A percentile compares a stretch with the other conserved stretches of the same genome.
These are phyloP conservation scores for Henckelia pumila DNA, from an alignment of 257 asterid species.

Conservation along the genomic window DNA sequence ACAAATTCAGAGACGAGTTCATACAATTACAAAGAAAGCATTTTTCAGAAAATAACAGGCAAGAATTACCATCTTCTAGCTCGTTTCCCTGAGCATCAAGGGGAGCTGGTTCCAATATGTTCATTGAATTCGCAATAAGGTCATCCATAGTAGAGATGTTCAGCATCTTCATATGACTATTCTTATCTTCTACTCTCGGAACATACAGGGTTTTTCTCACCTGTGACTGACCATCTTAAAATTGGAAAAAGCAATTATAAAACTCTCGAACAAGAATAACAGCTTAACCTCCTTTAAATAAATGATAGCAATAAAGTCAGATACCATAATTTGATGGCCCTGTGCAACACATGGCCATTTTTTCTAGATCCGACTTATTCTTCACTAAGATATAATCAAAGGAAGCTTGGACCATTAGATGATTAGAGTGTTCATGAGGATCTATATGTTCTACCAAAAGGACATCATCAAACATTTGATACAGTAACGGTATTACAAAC, in stretches of 20 bases:
- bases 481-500: too few relatives aligned
- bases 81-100: too few relatives aligned
- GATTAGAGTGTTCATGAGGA: background rate
- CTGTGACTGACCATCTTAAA: conserved; percentile 51
- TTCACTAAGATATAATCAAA: background rate
- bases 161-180: conserved; percentile 91
- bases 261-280: background rate
- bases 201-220: conserved; percentile 76
- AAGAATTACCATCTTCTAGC: too few relatives aligned
- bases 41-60: too few relatives aligned
- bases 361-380: background rate
- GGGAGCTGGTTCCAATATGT: too few relatives aligned
- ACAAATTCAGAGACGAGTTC: too few relatives aligned
- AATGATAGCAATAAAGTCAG: conserved; percentile 8
- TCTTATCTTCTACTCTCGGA: conserved; percentile 95
- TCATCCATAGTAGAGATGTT: conserved; percentile 73
- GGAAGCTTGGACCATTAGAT: background rate
- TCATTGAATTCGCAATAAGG: conserved; percentile 85
- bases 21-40: too few relatives aligned
- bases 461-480: background rate
- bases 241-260: conserved; percentile 25
- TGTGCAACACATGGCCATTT: conserved; percentile 8
- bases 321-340: background rate
- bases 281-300: background rate
- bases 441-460: background rate